Conservation (phyloP, 768 basidiomycete species). For the Collybiopsis confluens region DNA sequence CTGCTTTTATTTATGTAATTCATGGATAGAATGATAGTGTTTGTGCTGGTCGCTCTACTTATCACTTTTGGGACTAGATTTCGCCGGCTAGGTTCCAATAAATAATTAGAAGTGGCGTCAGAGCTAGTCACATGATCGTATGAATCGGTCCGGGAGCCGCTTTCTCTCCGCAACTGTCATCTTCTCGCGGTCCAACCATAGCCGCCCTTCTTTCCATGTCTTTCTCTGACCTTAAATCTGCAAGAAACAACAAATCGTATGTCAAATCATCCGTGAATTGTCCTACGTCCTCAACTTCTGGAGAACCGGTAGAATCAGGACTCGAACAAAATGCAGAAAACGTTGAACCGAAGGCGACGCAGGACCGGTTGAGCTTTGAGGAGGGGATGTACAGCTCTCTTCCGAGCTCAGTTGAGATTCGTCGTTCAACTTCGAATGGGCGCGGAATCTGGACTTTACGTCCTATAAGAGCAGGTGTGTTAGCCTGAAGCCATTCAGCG, state of each 20-base stretch:
- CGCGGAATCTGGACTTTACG: constrained; percentile 42
- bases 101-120: too few species aligned
- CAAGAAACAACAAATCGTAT: constrained; percentile 32
- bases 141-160: too few species aligned
- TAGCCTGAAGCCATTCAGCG: neutral
- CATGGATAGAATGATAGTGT: too few species aligned
- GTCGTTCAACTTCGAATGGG: constrained; percentile 31
- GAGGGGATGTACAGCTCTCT: constrained; percentile 23
- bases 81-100: too few species aligned
- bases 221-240: constrained; percentile 26
- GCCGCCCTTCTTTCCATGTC: constrained; percentile 18
- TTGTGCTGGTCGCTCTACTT: too few species aligned
- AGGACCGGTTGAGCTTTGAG: neutral
- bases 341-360: neutral
- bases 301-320: constrained; percentile 13
- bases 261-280: constrained; percentile 23
- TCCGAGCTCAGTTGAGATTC: constrained; percentile 39
- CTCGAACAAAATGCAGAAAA: neutral
- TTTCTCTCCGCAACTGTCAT: neutral
- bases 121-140: too few species aligned
- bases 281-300: constrained; percentile 17
- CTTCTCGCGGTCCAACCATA: too few species aligned
- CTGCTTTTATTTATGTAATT: too few species aligned
- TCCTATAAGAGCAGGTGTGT: neutral
- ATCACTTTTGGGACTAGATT: too few species aligned